Percentiles rank a stretch among this genome's conserved stretches.
Evolutionary conservation across 208 protist genomes (phyloP).

Genomic region (Leishmania tropica): DNA sequence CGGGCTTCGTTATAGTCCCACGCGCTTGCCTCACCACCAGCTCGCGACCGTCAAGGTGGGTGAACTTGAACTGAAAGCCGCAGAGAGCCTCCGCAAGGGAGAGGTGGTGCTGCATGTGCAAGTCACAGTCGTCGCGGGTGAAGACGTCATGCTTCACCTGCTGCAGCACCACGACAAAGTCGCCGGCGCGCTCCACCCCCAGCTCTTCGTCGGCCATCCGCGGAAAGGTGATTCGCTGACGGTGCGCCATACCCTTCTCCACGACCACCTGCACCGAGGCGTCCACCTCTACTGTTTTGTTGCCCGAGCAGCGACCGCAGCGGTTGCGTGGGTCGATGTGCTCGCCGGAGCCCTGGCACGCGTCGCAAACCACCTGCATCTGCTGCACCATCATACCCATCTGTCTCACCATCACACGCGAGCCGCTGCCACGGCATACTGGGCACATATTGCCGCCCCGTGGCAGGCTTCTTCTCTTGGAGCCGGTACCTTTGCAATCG

Average conservation of each 20-base stretch:
- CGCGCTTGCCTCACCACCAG: slow-evolving; percentile 79
- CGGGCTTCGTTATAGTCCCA: slow-evolving; percentile 75
- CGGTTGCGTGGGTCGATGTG: slow-evolving; percentile 84
- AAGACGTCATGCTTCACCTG: slow-evolving; percentile 94
- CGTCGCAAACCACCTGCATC: slow-evolving; percentile 84
- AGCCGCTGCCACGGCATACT: slow-evolving; percentile 92
- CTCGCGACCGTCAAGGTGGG: slow-evolving; percentile 88
- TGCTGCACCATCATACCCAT: slow-evolving; percentile 97
- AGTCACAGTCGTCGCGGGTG: slow-evolving; percentile 88
- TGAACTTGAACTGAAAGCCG: slow-evolving; percentile 90
- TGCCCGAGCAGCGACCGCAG: slow-evolving; percentile 92
- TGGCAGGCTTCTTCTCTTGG: slow-evolving; percentile 27
- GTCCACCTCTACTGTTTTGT: slow-evolving; percentile 82
- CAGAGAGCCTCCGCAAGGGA: slow-evolving; percentile 95
- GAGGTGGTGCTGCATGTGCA: slow-evolving; percentile 90
- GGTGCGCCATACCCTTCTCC: slow-evolving; percentile 64
- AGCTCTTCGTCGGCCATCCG: slow-evolving; percentile 57
- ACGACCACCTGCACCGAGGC: slow-evolving; percentile 60
- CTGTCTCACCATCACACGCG: slow-evolving; percentile 88
- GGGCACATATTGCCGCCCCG: slow-evolving; percentile 50
- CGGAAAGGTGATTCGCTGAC: slow-evolving; percentile 48
- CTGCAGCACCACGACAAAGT: slow-evolving; percentile 96
- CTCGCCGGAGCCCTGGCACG: slow-evolving; percentile 91
- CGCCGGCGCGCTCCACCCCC: slow-evolving; percentile 65
- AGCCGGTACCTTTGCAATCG: slow-evolving; percentile 67